These are phyloP conservation scores for Trypanosomatidae sp. DNA, from an alignment of 208 protist genomes.

Conservation along the genomic window DNA sequence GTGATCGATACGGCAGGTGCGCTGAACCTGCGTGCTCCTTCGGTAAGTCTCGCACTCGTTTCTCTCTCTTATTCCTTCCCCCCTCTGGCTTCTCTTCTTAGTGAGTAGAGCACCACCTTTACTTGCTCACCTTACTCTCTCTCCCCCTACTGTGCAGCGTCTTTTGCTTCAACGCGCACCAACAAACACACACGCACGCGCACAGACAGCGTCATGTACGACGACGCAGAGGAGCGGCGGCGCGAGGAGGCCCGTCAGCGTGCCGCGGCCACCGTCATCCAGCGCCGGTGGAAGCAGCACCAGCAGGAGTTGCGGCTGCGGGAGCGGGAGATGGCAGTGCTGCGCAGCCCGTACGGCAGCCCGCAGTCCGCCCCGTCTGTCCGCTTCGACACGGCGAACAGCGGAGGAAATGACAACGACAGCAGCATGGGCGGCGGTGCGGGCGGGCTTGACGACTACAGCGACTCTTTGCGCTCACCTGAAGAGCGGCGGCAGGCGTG, in stretches of 20 bases:
- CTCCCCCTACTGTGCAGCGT: too few relatives aligned
- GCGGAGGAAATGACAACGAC: not conserved
- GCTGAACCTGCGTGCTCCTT: too few relatives aligned
- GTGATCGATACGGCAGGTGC: too few relatives aligned
- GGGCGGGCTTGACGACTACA: constrained; percentile 11
- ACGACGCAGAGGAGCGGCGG: constrained; percentile 44
- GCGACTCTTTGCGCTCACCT: constrained; percentile 11
- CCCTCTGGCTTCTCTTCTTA: too few relatives aligned
- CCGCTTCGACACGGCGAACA: constrained; percentile 1
- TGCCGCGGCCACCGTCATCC: constrained; percentile 62
- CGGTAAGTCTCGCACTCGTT: too few relatives aligned
- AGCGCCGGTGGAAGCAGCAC: constrained; percentile 63
- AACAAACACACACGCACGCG: not conserved
- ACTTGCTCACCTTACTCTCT: too few relatives aligned
- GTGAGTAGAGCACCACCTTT: too few relatives aligned
- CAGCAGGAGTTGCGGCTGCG: constrained; percentile 26
- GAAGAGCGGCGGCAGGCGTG: constrained; percentile 39
- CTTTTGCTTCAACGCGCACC: too few relatives aligned
- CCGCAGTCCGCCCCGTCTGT: not conserved
- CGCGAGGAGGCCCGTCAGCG: constrained; percentile 51
- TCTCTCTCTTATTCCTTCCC: too few relatives aligned
- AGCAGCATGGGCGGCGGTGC: constrained; percentile 1
- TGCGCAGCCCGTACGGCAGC: constrained; percentile 9
- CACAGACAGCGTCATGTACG: constrained; percentile 19
- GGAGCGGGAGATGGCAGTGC: constrained; percentile 21